Conservation (phyloP, 2,329 filamentous ascomycete species). For the Pseudohalonectria lignicola region DNA sequence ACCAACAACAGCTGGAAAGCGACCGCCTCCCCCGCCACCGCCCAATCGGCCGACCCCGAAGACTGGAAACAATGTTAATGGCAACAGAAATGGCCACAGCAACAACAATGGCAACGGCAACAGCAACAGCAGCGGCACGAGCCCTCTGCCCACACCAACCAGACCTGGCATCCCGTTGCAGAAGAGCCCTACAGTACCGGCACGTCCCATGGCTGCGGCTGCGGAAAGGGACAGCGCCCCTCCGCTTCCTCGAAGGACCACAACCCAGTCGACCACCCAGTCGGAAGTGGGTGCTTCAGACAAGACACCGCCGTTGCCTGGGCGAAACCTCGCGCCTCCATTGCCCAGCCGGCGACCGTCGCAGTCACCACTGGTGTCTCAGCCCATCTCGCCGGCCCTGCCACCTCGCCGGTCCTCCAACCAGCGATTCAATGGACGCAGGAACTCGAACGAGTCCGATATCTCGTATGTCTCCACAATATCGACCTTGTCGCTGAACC, state of each 20-base stretch:
- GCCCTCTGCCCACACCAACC: slow-evolving; percentile 15
- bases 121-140: too few species aligned
- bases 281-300: too few species aligned
- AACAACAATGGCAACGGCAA: too few species aligned
- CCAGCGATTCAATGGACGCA: slow-evolving; percentile 30
- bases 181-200: slow-evolving; percentile 25
- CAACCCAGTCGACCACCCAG: slow-evolving; percentile 10
- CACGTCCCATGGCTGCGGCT: too few species aligned
- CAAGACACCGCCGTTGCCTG: slow-evolving; percentile 14
- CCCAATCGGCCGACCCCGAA: slow-evolving; percentile 28
- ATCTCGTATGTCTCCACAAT: slow-evolving; percentile 41
- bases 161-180: slow-evolving; percentile 10
- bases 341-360: slow-evolving; percentile 23
- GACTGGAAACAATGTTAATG: slow-evolving; percentile 22
- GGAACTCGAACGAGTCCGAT: slow-evolving; percentile 48
- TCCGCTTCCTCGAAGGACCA: slow-evolving; percentile 27
- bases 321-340: slow-evolving; percentile 20
- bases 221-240: slow-evolving; percentile 18
- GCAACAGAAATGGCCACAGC: too few species aligned
- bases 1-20: slow-evolving; percentile 18
- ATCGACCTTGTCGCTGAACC: slow-evolving; percentile 39
- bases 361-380: slow-evolving; percentile 10
- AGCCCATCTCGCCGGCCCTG: slow-evolving; percentile 31
- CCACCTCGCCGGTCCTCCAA: slow-evolving; percentile 37
- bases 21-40: slow-evolving; percentile 34